These are phyloP conservation scores for Begonia loranthoides DNA, from an alignment of 306 rosid species.

Conservation along the genomic window DNA sequence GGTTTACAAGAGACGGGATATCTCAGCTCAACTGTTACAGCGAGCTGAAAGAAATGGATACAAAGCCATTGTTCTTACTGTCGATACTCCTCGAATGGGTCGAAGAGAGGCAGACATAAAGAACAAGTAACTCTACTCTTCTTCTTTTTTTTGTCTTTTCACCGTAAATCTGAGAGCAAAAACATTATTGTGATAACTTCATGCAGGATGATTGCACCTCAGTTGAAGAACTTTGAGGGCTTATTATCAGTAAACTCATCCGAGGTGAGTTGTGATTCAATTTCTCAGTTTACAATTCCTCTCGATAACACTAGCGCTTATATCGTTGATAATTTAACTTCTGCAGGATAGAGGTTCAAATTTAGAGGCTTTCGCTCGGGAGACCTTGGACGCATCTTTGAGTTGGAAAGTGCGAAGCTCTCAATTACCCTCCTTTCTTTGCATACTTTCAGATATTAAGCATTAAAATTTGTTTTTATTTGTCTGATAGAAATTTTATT, in stretches of 20 bases:
- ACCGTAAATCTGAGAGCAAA: constrained; percentile 1
- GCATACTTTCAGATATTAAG: neutral
- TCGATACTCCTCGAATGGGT: constrained; percentile 43
- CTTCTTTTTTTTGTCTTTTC: constrained; percentile 1
- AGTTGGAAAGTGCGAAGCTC: constrained; percentile 35
- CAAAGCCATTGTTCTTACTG: constrained; percentile 52
- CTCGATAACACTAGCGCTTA: neutral
- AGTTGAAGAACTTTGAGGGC: constrained; percentile 46
- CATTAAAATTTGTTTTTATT: too few species aligned
- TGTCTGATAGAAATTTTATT: too few species aligned
- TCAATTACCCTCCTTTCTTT: neutral
- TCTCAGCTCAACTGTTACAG: constrained; percentile 26
- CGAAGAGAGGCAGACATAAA: constrained; percentile 63
- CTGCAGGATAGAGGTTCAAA: constrained; percentile 39
- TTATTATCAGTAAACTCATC: constrained; percentile 21
- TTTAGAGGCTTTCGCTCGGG: constrained; percentile 22
- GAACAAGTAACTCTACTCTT: constrained; percentile 25
- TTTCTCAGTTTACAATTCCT: neutral
- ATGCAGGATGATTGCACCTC: constrained; percentile 42
- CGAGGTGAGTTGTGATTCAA: constrained; percentile 28
- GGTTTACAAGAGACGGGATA: constrained; percentile 45
- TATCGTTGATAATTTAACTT: neutral
- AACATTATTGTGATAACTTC: constrained; percentile 3
- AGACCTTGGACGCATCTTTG: constrained; percentile 30
- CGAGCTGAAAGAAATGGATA: constrained; percentile 53